phyloP scores from a whole-genome alignment of 345 rosid species.

The Geranium rotundifolium region DNA sequence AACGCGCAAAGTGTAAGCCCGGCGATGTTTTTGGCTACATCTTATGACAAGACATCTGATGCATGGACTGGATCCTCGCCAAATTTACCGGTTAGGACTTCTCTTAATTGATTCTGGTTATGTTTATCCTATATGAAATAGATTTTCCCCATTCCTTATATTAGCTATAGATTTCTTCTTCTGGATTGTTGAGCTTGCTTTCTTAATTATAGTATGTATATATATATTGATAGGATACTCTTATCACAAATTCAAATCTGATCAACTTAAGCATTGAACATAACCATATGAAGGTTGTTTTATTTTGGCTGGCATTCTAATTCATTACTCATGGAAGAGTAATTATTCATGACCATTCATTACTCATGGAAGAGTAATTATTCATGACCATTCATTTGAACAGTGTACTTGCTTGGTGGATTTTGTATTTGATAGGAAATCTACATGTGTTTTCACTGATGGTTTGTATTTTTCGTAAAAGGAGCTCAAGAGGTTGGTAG shows the following conservation, averaged over 20 bases:
- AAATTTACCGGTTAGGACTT: constrained; percentile 50
- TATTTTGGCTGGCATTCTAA: too few relatives aligned
- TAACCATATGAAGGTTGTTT: not conserved
- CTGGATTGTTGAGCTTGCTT: not conserved
- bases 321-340: not conserved
- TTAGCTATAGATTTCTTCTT: not conserved
- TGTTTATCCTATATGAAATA: not conserved
- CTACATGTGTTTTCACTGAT: constrained; percentile 6
- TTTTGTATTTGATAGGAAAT: not conserved
- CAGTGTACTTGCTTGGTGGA: not conserved
- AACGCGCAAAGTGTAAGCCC: constrained; percentile 38
- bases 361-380: too few relatives aligned
- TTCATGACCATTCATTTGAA: too few relatives aligned
- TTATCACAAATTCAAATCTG: not conserved
- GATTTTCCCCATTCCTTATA: not conserved
- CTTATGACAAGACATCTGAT: constrained; percentile 86
- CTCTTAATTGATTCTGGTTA: constrained; percentile 4
- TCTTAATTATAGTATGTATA: not conserved
- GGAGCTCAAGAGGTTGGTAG: constrained; percentile 78
- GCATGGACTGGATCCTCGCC: constrained; percentile 79
- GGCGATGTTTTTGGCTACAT: constrained; percentile 77
- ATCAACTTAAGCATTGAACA: too few relatives aligned
- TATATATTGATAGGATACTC: too few relatives aligned
- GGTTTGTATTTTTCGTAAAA: constrained; percentile 17
- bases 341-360: not conserved